phyloP scores from a whole-genome alignment of 805 yeast species.

The Naumovozyma dairenensis region DNA sequence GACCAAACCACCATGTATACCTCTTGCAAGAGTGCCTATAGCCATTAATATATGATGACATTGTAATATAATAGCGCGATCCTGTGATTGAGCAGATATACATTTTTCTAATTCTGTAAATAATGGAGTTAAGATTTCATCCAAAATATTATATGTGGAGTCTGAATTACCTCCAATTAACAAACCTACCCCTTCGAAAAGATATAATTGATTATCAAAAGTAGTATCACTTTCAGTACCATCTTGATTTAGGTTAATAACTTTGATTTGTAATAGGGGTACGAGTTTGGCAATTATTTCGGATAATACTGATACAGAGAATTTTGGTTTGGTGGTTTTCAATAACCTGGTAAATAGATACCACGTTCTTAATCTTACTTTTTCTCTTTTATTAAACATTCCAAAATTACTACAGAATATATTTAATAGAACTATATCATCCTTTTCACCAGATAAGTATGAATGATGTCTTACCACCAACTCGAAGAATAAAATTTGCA shows the following conservation, averaged over 20 bases:
- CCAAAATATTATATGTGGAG: constrained; percentile 38
- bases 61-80: constrained; percentile 46
- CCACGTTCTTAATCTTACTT: constrained; percentile 83
- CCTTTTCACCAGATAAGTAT: constrained; percentile 34
- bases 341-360: constrained; percentile 77
- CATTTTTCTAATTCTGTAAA: constrained; percentile 62
- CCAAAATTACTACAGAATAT: constrained; percentile 76
- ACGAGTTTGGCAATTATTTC: constrained; percentile 56
- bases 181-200: constrained; percentile 81
- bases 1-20: constrained; percentile 50
- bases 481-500: constrained; percentile 77
- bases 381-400: constrained; percentile 60
- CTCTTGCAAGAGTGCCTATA: constrained; percentile 81
- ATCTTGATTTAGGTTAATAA: constrained; percentile 21
- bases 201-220: constrained; percentile 69
- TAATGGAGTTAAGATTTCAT: constrained; percentile 63
- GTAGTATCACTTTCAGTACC: constrained; percentile 43
- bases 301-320: constrained; percentile 41
- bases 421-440: constrained; percentile 54
- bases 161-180: constrained; percentile 46
- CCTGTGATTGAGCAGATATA: constrained; percentile 37
- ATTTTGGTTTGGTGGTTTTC: constrained; percentile 60
- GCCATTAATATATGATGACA: constrained; percentile 84
- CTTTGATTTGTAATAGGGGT: constrained; percentile 47
- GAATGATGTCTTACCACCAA: constrained; percentile 69